Evolutionary conservation across 1,139 yeast genomes (phyloP).

Genomic region (Nakaseomyces uthaithaninus): DNA sequence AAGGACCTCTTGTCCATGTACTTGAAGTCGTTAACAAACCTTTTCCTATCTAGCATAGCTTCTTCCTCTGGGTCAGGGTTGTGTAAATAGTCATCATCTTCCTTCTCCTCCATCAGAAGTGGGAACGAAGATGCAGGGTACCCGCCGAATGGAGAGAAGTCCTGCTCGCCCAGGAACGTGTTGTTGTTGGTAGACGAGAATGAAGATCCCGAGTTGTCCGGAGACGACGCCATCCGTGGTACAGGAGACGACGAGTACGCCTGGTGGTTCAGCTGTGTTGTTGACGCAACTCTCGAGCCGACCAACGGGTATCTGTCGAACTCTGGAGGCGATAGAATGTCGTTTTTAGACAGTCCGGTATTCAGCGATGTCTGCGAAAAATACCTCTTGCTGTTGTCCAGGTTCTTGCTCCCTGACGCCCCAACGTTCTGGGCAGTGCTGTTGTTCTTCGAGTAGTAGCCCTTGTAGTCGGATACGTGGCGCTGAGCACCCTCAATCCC

Average conservation of each 20-base stretch:
- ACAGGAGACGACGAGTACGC: slow-evolving; percentile 6
- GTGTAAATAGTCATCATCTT: slow-evolving; percentile 83
- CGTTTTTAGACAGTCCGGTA: slow-evolving; percentile 20
- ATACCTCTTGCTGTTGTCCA: slow-evolving; percentile 9
- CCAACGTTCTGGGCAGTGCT: slow-evolving; percentile 9
- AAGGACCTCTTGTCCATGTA: slow-evolving; percentile 50
- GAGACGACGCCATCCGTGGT: slow-evolving; percentile 8
- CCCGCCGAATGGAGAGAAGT: slow-evolving; percentile 83
- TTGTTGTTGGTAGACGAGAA: slow-evolving; percentile 24
- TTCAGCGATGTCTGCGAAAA: slow-evolving; percentile 12
- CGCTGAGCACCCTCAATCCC: slow-evolving; percentile 10
- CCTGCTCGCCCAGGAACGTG: slow-evolving; percentile 37
- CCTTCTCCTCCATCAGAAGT: slow-evolving; percentile 76
- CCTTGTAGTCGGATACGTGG: slow-evolving; percentile 24
- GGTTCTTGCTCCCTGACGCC: neutral
- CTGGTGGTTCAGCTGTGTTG: slow-evolving; percentile 24
- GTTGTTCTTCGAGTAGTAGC: slow-evolving; percentile 24
- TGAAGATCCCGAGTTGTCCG: slow-evolving; percentile 16
- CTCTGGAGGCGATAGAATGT: slow-evolving; percentile 41
- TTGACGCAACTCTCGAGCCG: slow-evolving; percentile 44
- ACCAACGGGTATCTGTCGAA: slow-evolving; percentile 53
- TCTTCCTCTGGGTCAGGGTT: slow-evolving; percentile 88
- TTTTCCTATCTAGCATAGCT: slow-evolving; percentile 62
- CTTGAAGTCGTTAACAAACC: slow-evolving; percentile 51
- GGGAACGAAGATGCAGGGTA: slow-evolving; percentile 88